A percentile compares a stretch with the other conserved stretches of the same genome.
Evolutionary conservation across 768 basidiomycete species (phyloP).

Genomic region (Russula vinacea): DNA sequence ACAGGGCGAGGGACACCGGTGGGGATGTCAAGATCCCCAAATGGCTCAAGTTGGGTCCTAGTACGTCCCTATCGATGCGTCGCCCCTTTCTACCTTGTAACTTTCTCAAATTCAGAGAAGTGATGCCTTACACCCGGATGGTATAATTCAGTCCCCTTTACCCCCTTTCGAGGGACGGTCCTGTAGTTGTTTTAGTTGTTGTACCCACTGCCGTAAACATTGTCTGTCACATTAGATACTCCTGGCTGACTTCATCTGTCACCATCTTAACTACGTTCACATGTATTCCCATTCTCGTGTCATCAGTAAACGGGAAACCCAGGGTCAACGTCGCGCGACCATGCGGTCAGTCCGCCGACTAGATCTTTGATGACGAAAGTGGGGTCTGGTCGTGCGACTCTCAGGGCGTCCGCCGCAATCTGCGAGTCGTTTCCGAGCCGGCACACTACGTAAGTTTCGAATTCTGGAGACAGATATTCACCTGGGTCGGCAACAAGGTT

Average conservation of each 20-base stretch:
- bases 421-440: conserved; percentile 92
- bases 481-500: conserved; percentile 63
- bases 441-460: conserved; percentile 62
- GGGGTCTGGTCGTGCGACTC: conserved; percentile 36
- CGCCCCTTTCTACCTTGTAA: not conserved
- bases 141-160: conserved; percentile 8
- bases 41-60: conserved; percentile 65
- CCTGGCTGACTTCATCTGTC: conserved; percentile 2
- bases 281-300: conserved; percentile 16
- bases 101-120: conserved; percentile 22
- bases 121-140: conserved; percentile 19
- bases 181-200: conserved; percentile 6
- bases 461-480: not conserved
- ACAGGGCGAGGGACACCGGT: conserved; percentile 20
- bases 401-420: conserved; percentile 69
- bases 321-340: conserved; percentile 71
- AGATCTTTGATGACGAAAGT: conserved; percentile 56
- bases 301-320: conserved; percentile 75
- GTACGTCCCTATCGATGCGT: conserved; percentile 11
- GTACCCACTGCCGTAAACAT: conserved; percentile 9
- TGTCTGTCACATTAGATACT: conserved; percentile 20
- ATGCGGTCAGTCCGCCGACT: conserved; percentile 77
- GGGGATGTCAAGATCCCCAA: conserved; percentile 66
- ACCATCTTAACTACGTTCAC: conserved; percentile 17
- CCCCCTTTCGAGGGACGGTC: not conserved